A percentile compares a stretch with the other conserved stretches of the same genome.
Evolutionary conservation across 148 eudicot genomes (phyloP).

Genomic region (Pouteria glomerata): DNA sequence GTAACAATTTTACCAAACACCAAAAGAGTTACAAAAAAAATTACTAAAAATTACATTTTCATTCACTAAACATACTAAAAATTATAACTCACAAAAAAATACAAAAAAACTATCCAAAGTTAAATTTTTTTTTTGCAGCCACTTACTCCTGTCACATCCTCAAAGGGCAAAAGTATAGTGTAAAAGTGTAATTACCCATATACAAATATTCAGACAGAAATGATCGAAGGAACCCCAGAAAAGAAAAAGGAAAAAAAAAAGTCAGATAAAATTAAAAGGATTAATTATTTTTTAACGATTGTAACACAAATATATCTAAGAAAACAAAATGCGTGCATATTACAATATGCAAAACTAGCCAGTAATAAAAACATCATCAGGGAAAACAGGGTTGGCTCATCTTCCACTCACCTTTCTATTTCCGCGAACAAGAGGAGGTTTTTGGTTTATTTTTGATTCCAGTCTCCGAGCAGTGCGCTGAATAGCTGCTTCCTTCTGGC

Average conservation of each 20-base stretch:
- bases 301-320: neutral
- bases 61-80: too few species aligned
- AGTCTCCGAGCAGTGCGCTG: slow-evolving; percentile 54
- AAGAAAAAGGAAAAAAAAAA: neutral
- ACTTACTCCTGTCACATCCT: too few species aligned
- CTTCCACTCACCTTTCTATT: slow-evolving; percentile 25
- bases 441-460: slow-evolving; percentile 31
- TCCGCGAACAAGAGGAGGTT: slow-evolving; percentile 31
- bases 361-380: neutral
- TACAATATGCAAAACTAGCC: neutral
- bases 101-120: too few species aligned
- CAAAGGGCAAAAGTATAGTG: too few species aligned
- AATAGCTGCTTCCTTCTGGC: slow-evolving; percentile 61
- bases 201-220: too few species aligned
- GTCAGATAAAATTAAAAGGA: neutral
- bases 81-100: too few species aligned
- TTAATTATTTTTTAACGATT: too few species aligned
- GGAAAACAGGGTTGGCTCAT: neutral
- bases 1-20: too few species aligned
- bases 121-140: too few species aligned
- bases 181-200: too few species aligned
- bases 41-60: too few species aligned
- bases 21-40: too few species aligned
- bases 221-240: neutral
- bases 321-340: neutral